phyloP scores from a whole-genome alignment of 768 basidiomycete genomes.

The Mycena amicta region DNA sequence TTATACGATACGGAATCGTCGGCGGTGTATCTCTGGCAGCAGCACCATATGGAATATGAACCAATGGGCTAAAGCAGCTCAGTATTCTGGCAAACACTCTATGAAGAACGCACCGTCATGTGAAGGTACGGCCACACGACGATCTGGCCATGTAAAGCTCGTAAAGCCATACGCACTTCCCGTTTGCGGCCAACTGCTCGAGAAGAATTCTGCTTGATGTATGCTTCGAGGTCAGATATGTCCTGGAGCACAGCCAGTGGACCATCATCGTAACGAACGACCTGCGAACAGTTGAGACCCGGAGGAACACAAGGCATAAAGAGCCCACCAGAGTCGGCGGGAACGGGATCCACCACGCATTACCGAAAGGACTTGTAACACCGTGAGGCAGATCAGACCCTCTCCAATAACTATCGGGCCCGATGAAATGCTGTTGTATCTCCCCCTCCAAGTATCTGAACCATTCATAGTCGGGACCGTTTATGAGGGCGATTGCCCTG shows the following conservation, averaged over 20 bases:
- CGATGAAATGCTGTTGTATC: slow-evolving; percentile 60
- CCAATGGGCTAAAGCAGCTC: slow-evolving; percentile 46
- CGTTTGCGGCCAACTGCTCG: slow-evolving; percentile 50
- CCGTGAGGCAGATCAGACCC: slow-evolving; percentile 32
- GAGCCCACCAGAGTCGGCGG: slow-evolving; percentile 65
- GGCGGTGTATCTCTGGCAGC: slow-evolving; percentile 51
- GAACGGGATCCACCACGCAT: slow-evolving; percentile 81
- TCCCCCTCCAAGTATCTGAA: slow-evolving; percentile 49
- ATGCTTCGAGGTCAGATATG: slow-evolving; percentile 54
- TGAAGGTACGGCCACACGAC: slow-evolving; percentile 70
- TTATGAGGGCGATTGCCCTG: slow-evolving; percentile 49
- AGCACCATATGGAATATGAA: slow-evolving; percentile 44
- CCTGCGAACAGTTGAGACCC: slow-evolving; percentile 36
- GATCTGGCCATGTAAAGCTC: slow-evolving; percentile 64
- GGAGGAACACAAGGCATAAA: background rate
- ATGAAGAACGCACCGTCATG: slow-evolving; percentile 39
- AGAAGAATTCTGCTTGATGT: slow-evolving; percentile 63
- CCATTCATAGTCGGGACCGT: slow-evolving; percentile 50
- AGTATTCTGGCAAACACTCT: slow-evolving; percentile 5
- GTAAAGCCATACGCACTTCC: slow-evolving; percentile 61
- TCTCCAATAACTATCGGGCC: slow-evolving; percentile 77
- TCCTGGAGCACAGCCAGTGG: slow-evolving; percentile 49
- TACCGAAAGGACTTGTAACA: slow-evolving; percentile 64
- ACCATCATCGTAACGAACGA: slow-evolving; percentile 71
- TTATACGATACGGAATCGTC: slow-evolving; percentile 49